Conservation (phyloP, 306 rosid genomes). For the Chamaecrista fasciculata region DNA sequence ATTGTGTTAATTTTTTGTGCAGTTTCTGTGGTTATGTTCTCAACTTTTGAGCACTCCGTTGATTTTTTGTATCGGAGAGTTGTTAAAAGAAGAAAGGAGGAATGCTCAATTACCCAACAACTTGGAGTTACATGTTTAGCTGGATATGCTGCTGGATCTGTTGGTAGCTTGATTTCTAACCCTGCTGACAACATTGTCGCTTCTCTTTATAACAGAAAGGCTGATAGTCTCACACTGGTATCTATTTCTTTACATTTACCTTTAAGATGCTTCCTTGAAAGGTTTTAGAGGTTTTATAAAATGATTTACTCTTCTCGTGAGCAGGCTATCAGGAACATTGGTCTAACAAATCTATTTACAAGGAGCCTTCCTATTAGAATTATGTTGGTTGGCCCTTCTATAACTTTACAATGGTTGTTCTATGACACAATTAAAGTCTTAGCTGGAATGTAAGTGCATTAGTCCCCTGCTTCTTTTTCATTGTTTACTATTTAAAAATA, state of each 20-base stretch:
- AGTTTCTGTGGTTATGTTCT: slow-evolving; percentile 65
- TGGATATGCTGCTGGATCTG: slow-evolving; percentile 63
- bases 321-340: slow-evolving; percentile 86
- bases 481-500: background rate
- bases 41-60: slow-evolving; percentile 62
- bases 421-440: slow-evolving; percentile 84
- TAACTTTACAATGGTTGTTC: slow-evolving; percentile 93
- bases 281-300: slow-evolving; percentile 17
- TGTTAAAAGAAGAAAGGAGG: slow-evolving; percentile 50
- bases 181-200: slow-evolving; percentile 63
- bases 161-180: slow-evolving; percentile 59
- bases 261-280: slow-evolving; percentile 8
- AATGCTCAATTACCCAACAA: slow-evolving; percentile 53
- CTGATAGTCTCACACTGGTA: slow-evolving; percentile 57
- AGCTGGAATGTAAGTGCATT: slow-evolving; percentile 77
- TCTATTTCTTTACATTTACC: background rate
- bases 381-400: slow-evolving; percentile 75
- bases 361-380: slow-evolving; percentile 91
- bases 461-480: slow-evolving; percentile 16
- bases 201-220: slow-evolving; percentile 57
- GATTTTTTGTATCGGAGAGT: slow-evolving; percentile 47
- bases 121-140: slow-evolving; percentile 64
- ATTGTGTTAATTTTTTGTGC: slow-evolving; percentile 27
- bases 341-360: slow-evolving; percentile 68
- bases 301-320: slow-evolving; percentile 14